Evolutionary conservation across 441 rosid species (phyloP).

Genomic region (Gossypium trilobum): DNA sequence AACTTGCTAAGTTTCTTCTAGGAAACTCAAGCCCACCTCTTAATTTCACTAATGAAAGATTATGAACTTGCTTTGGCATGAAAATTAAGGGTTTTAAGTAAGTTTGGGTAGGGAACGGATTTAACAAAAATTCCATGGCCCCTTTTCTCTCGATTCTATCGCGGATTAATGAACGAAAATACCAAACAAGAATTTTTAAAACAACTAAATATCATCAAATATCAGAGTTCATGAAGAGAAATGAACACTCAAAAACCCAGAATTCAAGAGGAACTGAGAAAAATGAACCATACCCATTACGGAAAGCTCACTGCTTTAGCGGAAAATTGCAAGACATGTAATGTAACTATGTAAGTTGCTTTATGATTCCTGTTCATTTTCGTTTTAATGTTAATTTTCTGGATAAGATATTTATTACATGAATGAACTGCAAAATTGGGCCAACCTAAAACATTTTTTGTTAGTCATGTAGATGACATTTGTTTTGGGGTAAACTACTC

Average conservation of each 20-base stretch:
- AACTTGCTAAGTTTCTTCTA: slow-evolving; percentile 18
- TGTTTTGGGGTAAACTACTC: no score
- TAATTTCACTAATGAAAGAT: slow-evolving; percentile 21
- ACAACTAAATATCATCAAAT: neutral
- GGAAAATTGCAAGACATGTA: neutral
- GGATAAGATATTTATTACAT: neutral
- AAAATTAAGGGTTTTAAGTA: slow-evolving; percentile 30
- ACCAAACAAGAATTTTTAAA: neutral
- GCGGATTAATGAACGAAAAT: neutral
- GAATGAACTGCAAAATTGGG: neutral
- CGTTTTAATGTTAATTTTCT: neutral
- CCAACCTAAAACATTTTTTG: neutral
- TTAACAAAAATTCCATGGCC: slow-evolving; percentile 33
- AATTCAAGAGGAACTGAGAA: neutral
- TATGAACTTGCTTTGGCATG: slow-evolving; percentile 22
- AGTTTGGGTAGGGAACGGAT: slow-evolving; percentile 25
- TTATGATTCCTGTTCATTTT: neutral
- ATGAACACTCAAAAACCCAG: neutral
- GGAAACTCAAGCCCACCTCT: slow-evolving; percentile 23
- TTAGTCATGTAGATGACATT: neutral
- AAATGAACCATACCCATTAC: neutral
- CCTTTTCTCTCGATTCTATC: slow-evolving; percentile 3
- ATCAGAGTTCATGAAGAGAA: neutral
- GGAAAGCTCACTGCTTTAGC: neutral
- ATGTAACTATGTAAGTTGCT: neutral